Percentiles rank a stretch among this genome's conserved stretches.
phyloP scores from a whole-genome alignment of 371 early-diverging fungal genomes.

The Astathelohania contejeani region DNA sequence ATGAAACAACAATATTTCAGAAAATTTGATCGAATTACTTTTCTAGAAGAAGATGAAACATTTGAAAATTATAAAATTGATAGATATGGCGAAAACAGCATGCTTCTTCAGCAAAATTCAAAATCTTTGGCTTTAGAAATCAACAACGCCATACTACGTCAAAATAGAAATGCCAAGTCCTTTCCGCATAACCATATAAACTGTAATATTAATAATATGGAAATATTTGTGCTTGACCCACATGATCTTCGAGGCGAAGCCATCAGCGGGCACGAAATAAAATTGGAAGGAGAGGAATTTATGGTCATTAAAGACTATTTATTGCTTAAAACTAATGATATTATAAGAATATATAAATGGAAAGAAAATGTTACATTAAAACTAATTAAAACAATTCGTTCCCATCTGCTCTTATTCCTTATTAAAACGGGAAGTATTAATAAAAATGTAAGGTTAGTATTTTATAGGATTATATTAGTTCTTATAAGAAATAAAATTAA shows the following conservation, averaged over 20 bases:
- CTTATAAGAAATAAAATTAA: not conserved
- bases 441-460: slow-evolving; percentile 1
- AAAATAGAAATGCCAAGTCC: not conserved
- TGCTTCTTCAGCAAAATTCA: not conserved
- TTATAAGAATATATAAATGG: slow-evolving; percentile 3
- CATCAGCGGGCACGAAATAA: not conserved
- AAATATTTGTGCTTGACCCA: not conserved
- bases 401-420: slow-evolving; percentile 7
- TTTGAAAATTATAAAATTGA: too few relatives aligned
- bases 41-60: too few relatives aligned
- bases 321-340: not conserved
- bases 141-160: not conserved
- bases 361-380: not conserved
- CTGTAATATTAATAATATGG: not conserved
- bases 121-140: not conserved
- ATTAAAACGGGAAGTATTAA: not conserved
- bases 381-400: slow-evolving; percentile 2
- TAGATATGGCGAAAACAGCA: too few relatives aligned
- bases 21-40: too few relatives aligned
- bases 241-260: not conserved
- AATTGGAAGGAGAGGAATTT: not conserved
- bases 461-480: slow-evolving; percentile 10
- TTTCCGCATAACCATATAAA: not conserved
- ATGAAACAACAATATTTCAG: too few relatives aligned
- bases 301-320: not conserved